Percentiles rank a stretch among this genome's conserved stretches.
These are phyloP conservation scores for Colletotrichum chrysophilum DNA, from an alignment of 2,329 filamentous ascomycete species.

Conservation along the genomic window DNA sequence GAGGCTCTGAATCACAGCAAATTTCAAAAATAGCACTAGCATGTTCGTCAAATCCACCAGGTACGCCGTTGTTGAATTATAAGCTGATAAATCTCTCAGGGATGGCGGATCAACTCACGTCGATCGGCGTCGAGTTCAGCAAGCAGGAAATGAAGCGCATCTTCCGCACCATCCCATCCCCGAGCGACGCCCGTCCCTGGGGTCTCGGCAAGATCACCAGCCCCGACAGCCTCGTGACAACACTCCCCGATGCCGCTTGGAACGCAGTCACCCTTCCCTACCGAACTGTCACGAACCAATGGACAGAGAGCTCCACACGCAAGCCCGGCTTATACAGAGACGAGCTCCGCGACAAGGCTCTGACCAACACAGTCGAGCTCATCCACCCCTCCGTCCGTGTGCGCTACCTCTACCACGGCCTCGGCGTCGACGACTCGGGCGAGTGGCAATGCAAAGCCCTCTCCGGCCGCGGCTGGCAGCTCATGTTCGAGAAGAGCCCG, in stretches of 20 bases:
- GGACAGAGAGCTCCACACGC: conserved; percentile 1
- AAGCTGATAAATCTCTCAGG: background rate
- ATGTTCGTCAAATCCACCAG: conserved; percentile 3
- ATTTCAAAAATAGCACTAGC: conserved; percentile 27
- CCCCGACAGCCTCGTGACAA: conserved; percentile 3
- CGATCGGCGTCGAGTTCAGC: conserved; percentile 28
- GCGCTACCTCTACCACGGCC: conserved; percentile 32
- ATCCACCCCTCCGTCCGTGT: conserved; percentile 36
- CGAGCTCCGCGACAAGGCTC: conserved; percentile 4
- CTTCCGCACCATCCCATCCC: conserved; percentile 17
- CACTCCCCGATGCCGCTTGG: conserved; percentile 3
- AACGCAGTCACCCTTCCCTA: background rate
- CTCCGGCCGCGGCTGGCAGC: conserved; percentile 15
- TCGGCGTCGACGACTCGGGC: conserved; percentile 32
- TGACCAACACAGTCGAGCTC: conserved; percentile 26
- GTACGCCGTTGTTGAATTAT: no score
- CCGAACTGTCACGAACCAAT: background rate
- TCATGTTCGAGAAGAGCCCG: conserved; percentile 7
- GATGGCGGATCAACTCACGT: conserved; percentile 29
- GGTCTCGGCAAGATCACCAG: conserved; percentile 24
- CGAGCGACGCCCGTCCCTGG: conserved; percentile 20
- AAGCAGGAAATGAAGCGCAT: conserved; percentile 23
- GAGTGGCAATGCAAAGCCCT: conserved; percentile 25
- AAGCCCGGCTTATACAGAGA: conserved; percentile 28
- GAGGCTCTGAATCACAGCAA: conserved; percentile 49